Conservation (phyloP, 176 grass and related monocot genomes). For the Avena eriantha region DNA sequence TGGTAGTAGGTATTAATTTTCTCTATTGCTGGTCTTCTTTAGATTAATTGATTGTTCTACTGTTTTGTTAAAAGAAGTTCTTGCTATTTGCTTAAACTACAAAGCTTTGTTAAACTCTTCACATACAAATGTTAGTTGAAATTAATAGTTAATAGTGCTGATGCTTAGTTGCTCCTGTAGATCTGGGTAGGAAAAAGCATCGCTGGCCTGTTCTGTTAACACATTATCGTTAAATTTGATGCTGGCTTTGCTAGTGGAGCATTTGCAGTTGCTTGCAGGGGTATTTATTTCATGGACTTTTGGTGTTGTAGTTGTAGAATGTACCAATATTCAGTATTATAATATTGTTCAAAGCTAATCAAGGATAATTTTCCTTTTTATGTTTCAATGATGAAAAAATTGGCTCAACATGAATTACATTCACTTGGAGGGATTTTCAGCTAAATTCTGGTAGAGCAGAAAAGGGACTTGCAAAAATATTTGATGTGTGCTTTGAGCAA, state of each 20-base stretch:
- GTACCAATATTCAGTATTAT: not conserved
- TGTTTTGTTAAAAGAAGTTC: not conserved
- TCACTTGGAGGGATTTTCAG: not conserved
- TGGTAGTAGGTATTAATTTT: not conserved
- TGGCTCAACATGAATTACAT: not conserved
- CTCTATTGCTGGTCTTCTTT: not conserved
- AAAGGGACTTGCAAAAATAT: not conserved
- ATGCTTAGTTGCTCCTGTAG: constrained; percentile 19
- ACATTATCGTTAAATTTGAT: not conserved
- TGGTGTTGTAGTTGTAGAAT: not conserved
- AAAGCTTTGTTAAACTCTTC: constrained; percentile 7
- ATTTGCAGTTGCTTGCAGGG: not conserved
- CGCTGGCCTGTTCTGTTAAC: not conserved
- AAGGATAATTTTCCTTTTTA: not conserved
- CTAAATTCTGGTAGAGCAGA: constrained; percentile 1
- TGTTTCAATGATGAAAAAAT: not conserved
- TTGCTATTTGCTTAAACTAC: not conserved
- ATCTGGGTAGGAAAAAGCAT: not conserved
- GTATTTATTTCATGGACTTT: not conserved
- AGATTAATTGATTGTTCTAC: not conserved
- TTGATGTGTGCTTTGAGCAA: constrained; percentile 22
- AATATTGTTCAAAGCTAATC: not conserved
- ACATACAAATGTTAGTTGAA: not conserved
- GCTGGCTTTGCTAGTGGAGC: constrained; percentile 16
- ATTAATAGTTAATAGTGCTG: not conserved